phyloP scores from a whole-genome alignment of 768 basidiomycete species.

The Leccinum subgranulosum region DNA sequence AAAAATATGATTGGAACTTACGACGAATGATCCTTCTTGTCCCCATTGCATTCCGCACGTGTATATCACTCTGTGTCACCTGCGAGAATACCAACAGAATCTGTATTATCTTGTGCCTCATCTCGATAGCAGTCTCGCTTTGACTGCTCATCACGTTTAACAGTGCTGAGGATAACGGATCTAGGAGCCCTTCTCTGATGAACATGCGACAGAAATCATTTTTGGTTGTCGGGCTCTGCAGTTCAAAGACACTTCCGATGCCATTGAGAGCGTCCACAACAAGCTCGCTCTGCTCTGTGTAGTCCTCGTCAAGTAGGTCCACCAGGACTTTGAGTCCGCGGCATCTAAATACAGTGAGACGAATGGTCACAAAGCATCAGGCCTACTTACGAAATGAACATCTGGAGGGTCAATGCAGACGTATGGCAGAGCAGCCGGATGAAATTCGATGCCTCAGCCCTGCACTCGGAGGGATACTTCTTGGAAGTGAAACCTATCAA shows the following conservation, averaged over 20 bases:
- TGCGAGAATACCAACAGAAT: conserved; percentile 91
- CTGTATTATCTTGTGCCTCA: conserved; percentile 86
- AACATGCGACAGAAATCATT: conserved; percentile 99
- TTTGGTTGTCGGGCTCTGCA: conserved; percentile 94
- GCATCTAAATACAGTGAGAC: conserved; percentile 50
- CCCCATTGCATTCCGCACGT: conserved; percentile 89
- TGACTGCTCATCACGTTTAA: conserved; percentile 81
- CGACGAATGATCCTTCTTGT: conserved; percentile 86
- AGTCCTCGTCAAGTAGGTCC: conserved; percentile 95
- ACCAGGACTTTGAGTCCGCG: conserved; percentile 93
- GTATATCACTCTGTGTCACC: conserved; percentile 92
- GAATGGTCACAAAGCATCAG: neutral
- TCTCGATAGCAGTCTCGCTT: conserved; percentile 62
- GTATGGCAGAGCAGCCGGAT: conserved; percentile 90
- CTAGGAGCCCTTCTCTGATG: conserved; percentile 90
- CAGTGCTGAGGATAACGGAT: conserved; percentile 87
- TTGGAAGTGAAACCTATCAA: conserved; percentile 85
- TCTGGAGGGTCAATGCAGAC: conserved; percentile 91
- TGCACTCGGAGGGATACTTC: conserved; percentile 88
- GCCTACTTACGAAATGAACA: conserved; percentile 95
- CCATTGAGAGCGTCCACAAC: conserved; percentile 93
- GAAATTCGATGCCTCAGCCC: conserved; percentile 93
- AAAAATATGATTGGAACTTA: conserved; percentile 40
- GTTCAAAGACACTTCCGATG: conserved; percentile 92
- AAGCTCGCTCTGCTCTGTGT: conserved; percentile 84